These are phyloP conservation scores for Anacardium occidentale DNA, from an alignment of 345 rosid genomes.

Conservation along the genomic window DNA sequence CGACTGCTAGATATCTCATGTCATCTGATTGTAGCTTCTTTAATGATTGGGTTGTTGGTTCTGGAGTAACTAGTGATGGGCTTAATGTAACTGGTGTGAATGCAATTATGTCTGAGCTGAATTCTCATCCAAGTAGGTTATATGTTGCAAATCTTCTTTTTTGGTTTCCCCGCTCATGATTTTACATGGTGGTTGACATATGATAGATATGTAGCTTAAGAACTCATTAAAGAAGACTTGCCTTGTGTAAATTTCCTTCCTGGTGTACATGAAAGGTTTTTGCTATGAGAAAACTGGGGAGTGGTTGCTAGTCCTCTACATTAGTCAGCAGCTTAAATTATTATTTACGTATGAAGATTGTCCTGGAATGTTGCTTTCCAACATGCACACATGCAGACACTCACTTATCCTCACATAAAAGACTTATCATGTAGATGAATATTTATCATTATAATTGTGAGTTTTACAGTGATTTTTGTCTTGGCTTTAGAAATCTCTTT, in stretches of 20 bases:
- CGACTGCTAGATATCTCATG: conserved; percentile 77
- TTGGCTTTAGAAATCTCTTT: background rate
- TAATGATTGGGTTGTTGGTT: conserved; percentile 72
- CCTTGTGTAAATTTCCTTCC: background rate
- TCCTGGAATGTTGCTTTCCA: background rate
- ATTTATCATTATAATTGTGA: background rate
- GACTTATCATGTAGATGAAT: background rate
- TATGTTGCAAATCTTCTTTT: conserved; percentile 15
- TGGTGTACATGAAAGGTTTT: background rate
- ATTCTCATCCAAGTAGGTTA: conserved; percentile 46
- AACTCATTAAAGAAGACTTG: background rate
- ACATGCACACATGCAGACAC: too few species aligned
- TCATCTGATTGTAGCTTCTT: conserved; percentile 93
- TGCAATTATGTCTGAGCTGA: conserved; percentile 21
- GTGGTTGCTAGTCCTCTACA: background rate
- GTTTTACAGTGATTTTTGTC: background rate
- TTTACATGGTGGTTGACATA: conserved; percentile 5
- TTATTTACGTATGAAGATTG: background rate
- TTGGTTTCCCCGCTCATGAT: background rate
- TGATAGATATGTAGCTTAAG: conserved; percentile 3
- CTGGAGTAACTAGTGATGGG: conserved; percentile 43
- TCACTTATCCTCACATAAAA: background rate
- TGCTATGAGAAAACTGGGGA: background rate
- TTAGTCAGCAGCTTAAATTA: background rate
- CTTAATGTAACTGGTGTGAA: conserved; percentile 27